Conservation (phyloP, 2,329 filamentous ascomycete genomes). For the Macroventuria anomochaeta region DNA sequence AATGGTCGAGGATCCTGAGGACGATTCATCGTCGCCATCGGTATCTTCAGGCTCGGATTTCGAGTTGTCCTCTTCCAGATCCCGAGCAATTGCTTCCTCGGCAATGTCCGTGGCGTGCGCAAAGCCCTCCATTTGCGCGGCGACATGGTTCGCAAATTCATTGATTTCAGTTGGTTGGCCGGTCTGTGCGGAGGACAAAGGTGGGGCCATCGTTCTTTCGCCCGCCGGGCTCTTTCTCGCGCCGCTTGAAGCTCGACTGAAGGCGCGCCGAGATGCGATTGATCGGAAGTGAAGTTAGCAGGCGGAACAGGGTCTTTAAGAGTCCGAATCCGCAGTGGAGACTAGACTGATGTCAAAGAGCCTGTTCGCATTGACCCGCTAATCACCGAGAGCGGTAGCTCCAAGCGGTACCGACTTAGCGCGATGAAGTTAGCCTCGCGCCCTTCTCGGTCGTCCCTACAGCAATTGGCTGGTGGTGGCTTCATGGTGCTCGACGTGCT, state of each 20-base stretch:
- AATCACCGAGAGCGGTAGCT: constrained; percentile 16
- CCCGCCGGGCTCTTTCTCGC: constrained; percentile 1
- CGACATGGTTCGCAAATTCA: constrained; percentile 32
- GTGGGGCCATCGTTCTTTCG: constrained; percentile 5
- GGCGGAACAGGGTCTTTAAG: constrained; percentile 9
- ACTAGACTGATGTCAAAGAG: constrained; percentile 13
- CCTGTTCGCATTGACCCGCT: constrained; percentile 9
- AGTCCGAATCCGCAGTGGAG: constrained; percentile 11
- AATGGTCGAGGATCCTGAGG: constrained; percentile 54
- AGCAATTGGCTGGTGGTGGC: constrained; percentile 1
- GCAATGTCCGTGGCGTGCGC: constrained; percentile 44
- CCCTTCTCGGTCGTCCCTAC: constrained; percentile 6
- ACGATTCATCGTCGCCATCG: constrained; percentile 57
- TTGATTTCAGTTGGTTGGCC: constrained; percentile 3
- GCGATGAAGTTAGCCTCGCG: constrained; percentile 8
- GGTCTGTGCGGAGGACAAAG: neutral
- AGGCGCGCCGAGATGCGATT: neutral
- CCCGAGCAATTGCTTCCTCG: constrained; percentile 48
- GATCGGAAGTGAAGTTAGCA: neutral
- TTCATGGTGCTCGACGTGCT: constrained; percentile 1
- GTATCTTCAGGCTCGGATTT: constrained; percentile 60
- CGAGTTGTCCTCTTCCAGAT: constrained; percentile 52
- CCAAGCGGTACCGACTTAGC: constrained; percentile 6
- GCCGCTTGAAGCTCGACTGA: neutral
- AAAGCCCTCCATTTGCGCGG: constrained; percentile 42